Percentiles rank a stretch among this genome's conserved stretches.
Conservation (phyloP, 176 grass and related monocot genomes). For the Elymus sibiricus region DNA sequence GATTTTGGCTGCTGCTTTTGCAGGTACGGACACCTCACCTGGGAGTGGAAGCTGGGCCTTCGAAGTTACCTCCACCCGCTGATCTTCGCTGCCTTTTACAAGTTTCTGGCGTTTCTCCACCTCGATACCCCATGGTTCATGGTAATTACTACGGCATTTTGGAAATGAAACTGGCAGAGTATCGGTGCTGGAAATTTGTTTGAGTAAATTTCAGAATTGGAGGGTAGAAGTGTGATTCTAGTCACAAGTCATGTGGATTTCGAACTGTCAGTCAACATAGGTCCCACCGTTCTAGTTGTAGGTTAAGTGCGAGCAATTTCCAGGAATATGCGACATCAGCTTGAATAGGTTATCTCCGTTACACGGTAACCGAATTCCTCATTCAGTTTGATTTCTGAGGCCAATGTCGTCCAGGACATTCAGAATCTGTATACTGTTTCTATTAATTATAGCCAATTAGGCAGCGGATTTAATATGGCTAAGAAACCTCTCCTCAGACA, state of each 20-base stretch:
- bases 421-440: not conserved
- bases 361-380: not conserved
- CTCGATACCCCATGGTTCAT: constrained; percentile 73
- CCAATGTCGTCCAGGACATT: not conserved
- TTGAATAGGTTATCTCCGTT: not conserved
- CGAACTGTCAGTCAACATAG: not conserved
- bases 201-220: not conserved
- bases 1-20: not conserved
- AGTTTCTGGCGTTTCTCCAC: constrained; percentile 61
- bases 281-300: not conserved
- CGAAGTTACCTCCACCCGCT: constrained; percentile 83
- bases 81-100: constrained; percentile 71
- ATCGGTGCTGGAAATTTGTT: not conserved
- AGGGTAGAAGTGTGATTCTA: not conserved
- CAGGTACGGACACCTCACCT: constrained; percentile 91
- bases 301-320: not conserved
- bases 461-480: not conserved
- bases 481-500: not conserved
- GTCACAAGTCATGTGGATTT: not conserved
- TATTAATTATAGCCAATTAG: not conserved
- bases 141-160: constrained; percentile 40
- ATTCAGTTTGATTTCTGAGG: not conserved
- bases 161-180: not conserved
- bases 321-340: not conserved
- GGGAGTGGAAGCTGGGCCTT: constrained; percentile 89